phyloP scores from a whole-genome alignment of 257 asterid species.

The Misopates orontium region DNA sequence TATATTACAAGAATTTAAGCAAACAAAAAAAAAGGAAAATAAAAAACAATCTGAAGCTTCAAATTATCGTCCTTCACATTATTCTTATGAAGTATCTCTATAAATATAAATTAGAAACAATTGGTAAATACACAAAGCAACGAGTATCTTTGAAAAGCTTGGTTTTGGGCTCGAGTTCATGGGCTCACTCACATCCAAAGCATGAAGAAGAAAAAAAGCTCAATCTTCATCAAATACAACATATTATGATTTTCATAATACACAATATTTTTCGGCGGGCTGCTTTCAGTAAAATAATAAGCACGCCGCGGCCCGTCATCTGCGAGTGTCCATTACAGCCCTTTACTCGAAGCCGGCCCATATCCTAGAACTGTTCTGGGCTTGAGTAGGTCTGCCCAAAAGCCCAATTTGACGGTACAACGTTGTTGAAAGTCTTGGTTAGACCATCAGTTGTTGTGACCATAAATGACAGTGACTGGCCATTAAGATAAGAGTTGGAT shows the following conservation, averaged over 20 bases:
- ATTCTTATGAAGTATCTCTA: not conserved
- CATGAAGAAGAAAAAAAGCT: too few species aligned
- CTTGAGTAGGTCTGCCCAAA: constrained; percentile 73
- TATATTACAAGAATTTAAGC: constrained; percentile 30
- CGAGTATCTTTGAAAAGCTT: too few species aligned
- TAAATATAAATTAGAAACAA: constrained; percentile 19
- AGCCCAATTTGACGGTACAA: constrained; percentile 65
- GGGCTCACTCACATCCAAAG: constrained; percentile 5
- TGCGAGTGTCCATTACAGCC: constrained; percentile 24
- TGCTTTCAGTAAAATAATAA: constrained; percentile 60
- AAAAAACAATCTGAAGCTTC: constrained; percentile 22
- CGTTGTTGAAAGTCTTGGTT: constrained; percentile 51
- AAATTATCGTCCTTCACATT: constrained; percentile 20
- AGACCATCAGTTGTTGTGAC: constrained; percentile 75
- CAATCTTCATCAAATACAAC: not conserved
- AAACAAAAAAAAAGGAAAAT: not conserved
- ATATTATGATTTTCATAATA: not conserved
- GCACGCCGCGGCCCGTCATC: constrained; percentile 73
- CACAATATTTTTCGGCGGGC: constrained; percentile 54
- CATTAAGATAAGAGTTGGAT: constrained; percentile 58
- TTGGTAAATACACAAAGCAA: constrained; percentile 9
- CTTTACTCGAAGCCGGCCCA: constrained; percentile 30
- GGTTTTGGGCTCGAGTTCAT: constrained; percentile 30
- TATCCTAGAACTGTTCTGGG: constrained; percentile 46
- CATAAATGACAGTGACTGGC: constrained; percentile 75